Evolutionary conservation across 163 green algal species (phyloP).

Genomic region (Coccomyxa subellipsoidea): DNA sequence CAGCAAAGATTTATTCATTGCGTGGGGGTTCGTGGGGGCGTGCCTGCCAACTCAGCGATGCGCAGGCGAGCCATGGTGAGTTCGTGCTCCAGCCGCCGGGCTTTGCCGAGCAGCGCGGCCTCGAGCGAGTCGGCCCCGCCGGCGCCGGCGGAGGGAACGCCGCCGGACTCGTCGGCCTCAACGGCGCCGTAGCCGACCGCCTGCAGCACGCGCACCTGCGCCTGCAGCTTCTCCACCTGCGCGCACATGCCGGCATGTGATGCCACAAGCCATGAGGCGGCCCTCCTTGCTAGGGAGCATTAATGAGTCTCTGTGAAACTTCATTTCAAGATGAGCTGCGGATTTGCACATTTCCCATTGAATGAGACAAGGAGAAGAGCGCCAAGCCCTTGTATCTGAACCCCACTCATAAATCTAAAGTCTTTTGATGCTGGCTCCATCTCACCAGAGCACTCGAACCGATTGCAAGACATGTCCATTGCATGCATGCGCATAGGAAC

Average conservation of each 20-base stretch:
- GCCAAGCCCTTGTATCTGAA: too few relatives aligned
- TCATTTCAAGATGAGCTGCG: too few relatives aligned
- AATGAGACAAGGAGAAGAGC: too few relatives aligned
- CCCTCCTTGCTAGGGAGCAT: background rate
- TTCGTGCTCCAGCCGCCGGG: conserved; percentile 79
- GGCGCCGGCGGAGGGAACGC: conserved; percentile 11
- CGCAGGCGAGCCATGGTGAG: conserved; percentile 68
- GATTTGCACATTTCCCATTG: too few relatives aligned
- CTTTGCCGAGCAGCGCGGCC: conserved; percentile 72
- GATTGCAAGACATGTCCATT: too few relatives aligned
- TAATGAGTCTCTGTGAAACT: too few relatives aligned
- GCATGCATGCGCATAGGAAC: too few relatives aligned
- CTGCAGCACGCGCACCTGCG: conserved; percentile 63
- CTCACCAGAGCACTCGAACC: too few relatives aligned
- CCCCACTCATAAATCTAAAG: too few relatives aligned
- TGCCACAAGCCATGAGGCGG: background rate
- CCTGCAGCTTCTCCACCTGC: conserved; percentile 68
- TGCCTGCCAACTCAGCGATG: conserved; percentile 39
- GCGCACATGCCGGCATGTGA: background rate
- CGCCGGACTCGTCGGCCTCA: conserved; percentile 17
- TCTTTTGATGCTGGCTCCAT: too few relatives aligned
- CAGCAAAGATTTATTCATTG: too few relatives aligned
- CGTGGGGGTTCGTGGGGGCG: too few relatives aligned
- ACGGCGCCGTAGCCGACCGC: conserved; percentile 62
- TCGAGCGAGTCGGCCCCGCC: conserved; percentile 48